Evolutionary conservation across 129 eudicot genomes (phyloP).

Genomic region (Flaveria ramosissima): DNA sequence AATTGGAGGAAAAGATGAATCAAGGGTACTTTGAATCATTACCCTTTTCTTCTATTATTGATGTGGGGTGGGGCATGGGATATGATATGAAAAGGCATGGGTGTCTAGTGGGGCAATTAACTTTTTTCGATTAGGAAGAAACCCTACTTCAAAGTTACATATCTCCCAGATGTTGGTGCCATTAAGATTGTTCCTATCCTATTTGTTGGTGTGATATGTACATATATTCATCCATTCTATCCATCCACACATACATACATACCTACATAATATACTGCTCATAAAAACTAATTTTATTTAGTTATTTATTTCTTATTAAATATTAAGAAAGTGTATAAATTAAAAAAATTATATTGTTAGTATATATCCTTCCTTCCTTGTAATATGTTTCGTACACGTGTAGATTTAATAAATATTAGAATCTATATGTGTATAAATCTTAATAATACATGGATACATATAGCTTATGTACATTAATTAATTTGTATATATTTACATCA

Average conservation of each 20-base stretch:
- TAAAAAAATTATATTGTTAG: no score
- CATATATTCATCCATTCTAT: neutral
- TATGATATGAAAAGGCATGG: conserved; percentile 33
- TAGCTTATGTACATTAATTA: no score
- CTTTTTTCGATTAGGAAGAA: conserved; percentile 26
- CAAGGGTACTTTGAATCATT: conserved; percentile 23
- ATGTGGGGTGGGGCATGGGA: conserved; percentile 35
- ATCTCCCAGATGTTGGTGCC: conserved; percentile 36
- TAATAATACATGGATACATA: no score
- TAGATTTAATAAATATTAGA: no score
- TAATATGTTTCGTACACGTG: no score
- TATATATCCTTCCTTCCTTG: no score
- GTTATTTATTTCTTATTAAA: no score
- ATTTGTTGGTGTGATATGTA: conserved; percentile 4
- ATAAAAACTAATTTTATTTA: no score
- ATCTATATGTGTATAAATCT: no score
- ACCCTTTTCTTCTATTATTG: conserved; percentile 16
- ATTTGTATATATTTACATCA: no score
- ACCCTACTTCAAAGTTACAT: conserved; percentile 35
- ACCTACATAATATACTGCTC: neutral
- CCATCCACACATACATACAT: neutral
- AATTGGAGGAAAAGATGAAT: conserved; percentile 3
- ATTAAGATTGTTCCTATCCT: neutral
- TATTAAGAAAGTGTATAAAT: no score
- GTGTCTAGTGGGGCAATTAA: conserved; percentile 34